Evolutionary conservation across 2,329 filamentous ascomycete genomes (phyloP).

Genomic region (Keithomyces neogunnii): DNA sequence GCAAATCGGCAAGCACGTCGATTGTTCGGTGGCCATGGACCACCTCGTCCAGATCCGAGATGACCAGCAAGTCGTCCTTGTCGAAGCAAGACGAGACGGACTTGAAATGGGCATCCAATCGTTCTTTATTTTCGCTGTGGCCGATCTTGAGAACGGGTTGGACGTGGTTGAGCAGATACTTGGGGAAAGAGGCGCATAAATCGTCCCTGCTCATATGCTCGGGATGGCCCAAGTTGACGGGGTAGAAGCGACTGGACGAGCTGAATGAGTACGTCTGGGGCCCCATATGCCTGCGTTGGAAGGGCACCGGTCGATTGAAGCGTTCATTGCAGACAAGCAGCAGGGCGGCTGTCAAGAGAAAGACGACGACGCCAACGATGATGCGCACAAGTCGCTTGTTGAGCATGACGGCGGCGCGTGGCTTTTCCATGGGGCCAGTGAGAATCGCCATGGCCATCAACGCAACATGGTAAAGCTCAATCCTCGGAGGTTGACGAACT

Average conservation of each 20-base stretch:
- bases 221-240: conserved; percentile 18
- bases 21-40: conserved; percentile 33
- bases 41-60: conserved; percentile 41
- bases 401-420: conserved; percentile 12
- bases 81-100: conserved; percentile 44
- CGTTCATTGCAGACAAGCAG: not conserved
- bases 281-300: conserved; percentile 15
- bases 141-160: conserved; percentile 26
- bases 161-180: conserved; percentile 20
- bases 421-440: conserved; percentile 3
- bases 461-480: not conserved
- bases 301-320: conserved; percentile 1
- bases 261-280: conserved; percentile 20
- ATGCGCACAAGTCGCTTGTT: conserved; percentile 25
- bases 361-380: conserved; percentile 14
- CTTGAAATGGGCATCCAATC: conserved; percentile 33
- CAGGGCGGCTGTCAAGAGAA: conserved; percentile 11
- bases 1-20: conserved; percentile 29
- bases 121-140: conserved; percentile 15
- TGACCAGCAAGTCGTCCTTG: conserved; percentile 33
- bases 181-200: conserved; percentile 23
- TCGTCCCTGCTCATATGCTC: conserved; percentile 15
- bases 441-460: conserved; percentile 4
- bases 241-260: conserved; percentile 21
- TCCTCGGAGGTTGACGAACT: too few relatives aligned